Base-by-base conservation (phyloP, 2,329 filamentous ascomycete species). In the Botrytis medusae region DNA sequence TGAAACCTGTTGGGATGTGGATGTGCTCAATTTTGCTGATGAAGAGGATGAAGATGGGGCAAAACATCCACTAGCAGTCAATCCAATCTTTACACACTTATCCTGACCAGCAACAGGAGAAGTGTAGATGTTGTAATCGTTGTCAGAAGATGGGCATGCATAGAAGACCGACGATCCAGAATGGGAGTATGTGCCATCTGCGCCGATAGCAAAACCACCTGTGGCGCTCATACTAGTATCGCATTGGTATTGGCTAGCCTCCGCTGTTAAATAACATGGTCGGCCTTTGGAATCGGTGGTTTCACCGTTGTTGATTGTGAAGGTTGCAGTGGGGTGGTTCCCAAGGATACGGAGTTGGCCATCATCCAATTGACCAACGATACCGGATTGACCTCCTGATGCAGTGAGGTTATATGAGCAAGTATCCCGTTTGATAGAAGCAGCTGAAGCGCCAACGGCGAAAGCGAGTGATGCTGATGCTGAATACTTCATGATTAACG, bases 311-410 rank as follows among this genome's bases (percentile, higher is more conserved):
- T 85, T 83, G 77, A 91, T 85, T 73, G 85, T 89, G 79, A 87
- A 92, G 14, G 85, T 83, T 22, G 84, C 85, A 64, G 84, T 78
- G 7, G 82, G 75, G 20, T 87, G 80, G 34, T 82, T 82, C 60
- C 86, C 86, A 54, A 87, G 86, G 62, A 90, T 84, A 67, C 89
- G 85, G 78, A 86, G 87, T 82, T 92, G 90, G 14, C 91, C 90
- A 79, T 91, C 88, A 70, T 75, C 77, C 54, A 92, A 84, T 79
- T 92, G 87, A 18, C 88, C 89, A 60, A 92, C 82, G 6, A 83
- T 79, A n/a, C 89, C 88, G 44, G 84, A 83, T 29, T 83, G 81
- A 73, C 82, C 83, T 29, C 87, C 87, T 54, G 83, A 83, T 51
- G 87, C 85, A 7, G 82, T 84, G 51, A 91, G 78, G 74, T 84